These are phyloP conservation scores for Anisogramma anomala DNA, from an alignment of 2,329 filamentous ascomycete species.

Conservation along the genomic window DNA sequence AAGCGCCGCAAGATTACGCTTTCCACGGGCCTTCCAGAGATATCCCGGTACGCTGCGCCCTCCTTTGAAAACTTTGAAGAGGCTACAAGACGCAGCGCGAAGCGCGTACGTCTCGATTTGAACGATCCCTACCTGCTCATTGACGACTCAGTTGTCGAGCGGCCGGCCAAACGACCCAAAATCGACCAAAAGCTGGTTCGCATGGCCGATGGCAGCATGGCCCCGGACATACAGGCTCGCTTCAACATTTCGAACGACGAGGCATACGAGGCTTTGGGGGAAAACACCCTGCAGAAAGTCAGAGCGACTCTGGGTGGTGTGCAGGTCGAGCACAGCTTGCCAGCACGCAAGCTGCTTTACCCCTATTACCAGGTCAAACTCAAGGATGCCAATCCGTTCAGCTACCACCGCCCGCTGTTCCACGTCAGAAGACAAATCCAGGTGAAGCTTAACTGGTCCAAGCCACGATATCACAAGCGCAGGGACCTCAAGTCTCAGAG, in stretches of 20 bases:
- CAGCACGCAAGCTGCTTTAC: constrained; percentile 82
- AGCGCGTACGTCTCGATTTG: constrained; percentile 71
- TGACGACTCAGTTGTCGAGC: constrained; percentile 59
- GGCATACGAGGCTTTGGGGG: constrained; percentile 88
- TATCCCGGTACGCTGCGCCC: constrained; percentile 50
- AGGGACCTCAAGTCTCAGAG: constrained; percentile 74
- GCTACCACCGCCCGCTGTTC: constrained; percentile 74
- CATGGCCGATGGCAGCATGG: constrained; percentile 56
- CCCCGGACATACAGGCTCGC: constrained; percentile 62
- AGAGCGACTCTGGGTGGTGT: constrained; percentile 83
- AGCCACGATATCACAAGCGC: constrained; percentile 62
- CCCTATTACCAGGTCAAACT: constrained; percentile 91
- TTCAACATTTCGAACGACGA: constrained; percentile 97
- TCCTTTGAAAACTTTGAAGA: constrained; percentile 72
- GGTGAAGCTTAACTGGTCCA: constrained; percentile 59
- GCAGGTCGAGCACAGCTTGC: constrained; percentile 87
- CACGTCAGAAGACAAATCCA: constrained; percentile 58
- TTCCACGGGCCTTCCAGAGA: constrained; percentile 40
- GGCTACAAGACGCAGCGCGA: constrained; percentile 60
- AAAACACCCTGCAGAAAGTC: constrained; percentile 94
- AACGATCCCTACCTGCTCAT: constrained; percentile 81
- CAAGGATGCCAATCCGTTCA: constrained; percentile 54
- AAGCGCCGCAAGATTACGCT: constrained; percentile 54
- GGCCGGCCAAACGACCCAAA: constrained; percentile 48
- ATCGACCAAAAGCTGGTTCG: constrained; percentile 48